Base-by-base conservation (phyloP, 2,329 filamentous ascomycete genomes). In the Botrytis porri region DNA sequence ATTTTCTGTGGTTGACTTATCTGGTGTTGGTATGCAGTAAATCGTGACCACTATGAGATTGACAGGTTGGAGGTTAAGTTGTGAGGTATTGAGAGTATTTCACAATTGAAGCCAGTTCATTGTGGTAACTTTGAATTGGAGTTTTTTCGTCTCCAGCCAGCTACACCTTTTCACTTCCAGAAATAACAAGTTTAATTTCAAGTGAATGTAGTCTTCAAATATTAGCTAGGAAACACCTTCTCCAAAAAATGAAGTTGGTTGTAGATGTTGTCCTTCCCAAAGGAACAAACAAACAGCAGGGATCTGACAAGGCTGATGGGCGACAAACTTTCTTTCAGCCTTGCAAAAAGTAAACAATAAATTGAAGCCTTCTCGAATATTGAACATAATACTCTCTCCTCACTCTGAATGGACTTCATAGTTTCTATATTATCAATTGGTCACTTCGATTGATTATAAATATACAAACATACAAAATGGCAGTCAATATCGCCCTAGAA, bases 401-500 rank as follows among this genome's bases (percentile, higher is more conserved):
- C 51, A 29, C 14, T 57, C 1, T 57, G n/a, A 57, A 29, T 57
- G 43, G 20, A 20, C 18, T n/a, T n/a, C 1, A 18, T 48, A 65
- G 32, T 9, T 37, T 65, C 43, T 25, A 25, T 22, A 51, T 20
- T 51, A 18, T 8, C 8, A 37, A 66, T 48, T 25, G n/a, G 20
- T 18, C 29, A 65, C n/a, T 22, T 35, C 22, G 8, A 18, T 62
- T 14, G 18, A 48, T 37, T 12, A 22, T 12, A 29, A 1, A 71
- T 29, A 54, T 32, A 1, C 35, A 39, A 2, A n/a, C 32, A n/a
- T 22, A 35, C 72, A 76, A 73, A 37, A 95, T 96, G 93, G 86
- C 92, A 41, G 94, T 92, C 74, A 90, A 93, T 78, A 88, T 98
- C 74, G 85, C 90, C 16, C 88, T 98, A 69, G 93, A 97, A 77